Evolutionary conservation across 306 rosid genomes (phyloP).

Genomic region (Sphenostylis stenocarpa): DNA sequence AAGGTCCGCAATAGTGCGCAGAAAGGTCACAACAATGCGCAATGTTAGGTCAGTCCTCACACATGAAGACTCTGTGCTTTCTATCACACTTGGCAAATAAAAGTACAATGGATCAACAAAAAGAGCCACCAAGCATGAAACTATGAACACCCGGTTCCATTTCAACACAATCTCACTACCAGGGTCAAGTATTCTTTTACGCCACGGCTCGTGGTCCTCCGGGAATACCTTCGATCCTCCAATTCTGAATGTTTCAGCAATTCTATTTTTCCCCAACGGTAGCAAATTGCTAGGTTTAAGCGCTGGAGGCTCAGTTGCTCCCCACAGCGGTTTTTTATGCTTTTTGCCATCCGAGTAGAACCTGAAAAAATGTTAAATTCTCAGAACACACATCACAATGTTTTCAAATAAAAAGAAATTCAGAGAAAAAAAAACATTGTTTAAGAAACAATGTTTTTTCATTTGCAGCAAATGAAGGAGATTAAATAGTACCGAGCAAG

Average conservation of each 20-base stretch:
- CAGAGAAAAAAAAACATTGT: not conserved
- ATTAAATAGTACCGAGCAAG: not conserved
- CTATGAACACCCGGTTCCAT: slow-evolving; percentile 89
- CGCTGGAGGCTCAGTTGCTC: slow-evolving; percentile 48
- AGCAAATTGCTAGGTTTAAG: slow-evolving; percentile 46
- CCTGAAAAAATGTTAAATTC: slow-evolving; percentile 47
- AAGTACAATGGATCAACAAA: slow-evolving; percentile 84
- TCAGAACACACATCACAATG: not conserved
- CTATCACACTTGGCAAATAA: slow-evolving; percentile 68
- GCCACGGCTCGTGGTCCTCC: slow-evolving; percentile 79
- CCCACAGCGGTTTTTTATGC: slow-evolving; percentile 51
- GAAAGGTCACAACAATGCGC: slow-evolving; percentile 76
- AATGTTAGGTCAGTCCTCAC: slow-evolving; percentile 70
- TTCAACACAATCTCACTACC: slow-evolving; percentile 81
- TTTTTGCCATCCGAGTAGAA: slow-evolving; percentile 67
- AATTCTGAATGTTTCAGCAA: slow-evolving; percentile 46
- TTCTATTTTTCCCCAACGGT: slow-evolving; percentile 51
- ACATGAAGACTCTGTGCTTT: slow-evolving; percentile 47
- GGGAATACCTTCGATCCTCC: slow-evolving; percentile 72
- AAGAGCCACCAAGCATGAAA: slow-evolving; percentile 82
- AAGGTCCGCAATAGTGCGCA: slow-evolving; percentile 82
- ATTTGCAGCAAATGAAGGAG: not conserved
- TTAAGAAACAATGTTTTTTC: slow-evolving; percentile 41
- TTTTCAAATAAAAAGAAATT: not conserved
- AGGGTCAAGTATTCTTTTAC: slow-evolving; percentile 84